Evolutionary conservation across 2,329 filamentous ascomycete species (phyloP).

Genomic region (Cucurbitaria berberidis): DNA sequence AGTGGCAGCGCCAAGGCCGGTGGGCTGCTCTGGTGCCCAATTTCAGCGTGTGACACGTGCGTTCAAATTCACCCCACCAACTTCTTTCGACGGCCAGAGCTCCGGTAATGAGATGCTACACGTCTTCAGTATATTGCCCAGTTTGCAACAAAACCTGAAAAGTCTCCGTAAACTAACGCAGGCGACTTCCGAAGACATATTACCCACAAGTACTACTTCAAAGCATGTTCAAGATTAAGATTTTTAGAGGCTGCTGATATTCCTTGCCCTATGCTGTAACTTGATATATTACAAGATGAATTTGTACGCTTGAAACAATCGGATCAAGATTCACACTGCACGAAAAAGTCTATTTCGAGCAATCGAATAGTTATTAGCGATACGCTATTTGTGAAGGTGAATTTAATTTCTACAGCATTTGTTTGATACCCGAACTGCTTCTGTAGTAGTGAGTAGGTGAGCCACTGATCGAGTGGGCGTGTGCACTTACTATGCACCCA

Average conservation of each 20-base stretch:
- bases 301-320: background rate
- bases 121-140: background rate
- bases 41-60: conserved; percentile 31
- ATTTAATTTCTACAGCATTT: conserved; percentile 30
- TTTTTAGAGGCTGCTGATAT: background rate
- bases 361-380: background rate
- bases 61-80: conserved; percentile 4
- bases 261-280: background rate
- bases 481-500: conserved; percentile 62
- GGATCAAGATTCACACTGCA: background rate
- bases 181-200: background rate
- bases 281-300: background rate
- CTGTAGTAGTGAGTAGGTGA: conserved; percentile 38
- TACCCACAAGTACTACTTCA: background rate
- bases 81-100: background rate
- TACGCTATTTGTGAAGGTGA: no score
- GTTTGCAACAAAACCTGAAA: background rate
- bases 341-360: background rate
- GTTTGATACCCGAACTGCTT: conserved; percentile 36
- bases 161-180: background rate
- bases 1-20: conserved; percentile 24
- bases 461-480: background rate
- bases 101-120: background rate
- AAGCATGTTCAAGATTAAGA: background rate
- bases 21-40: conserved; percentile 24